These are phyloP conservation scores for Solanum dulcamara DNA, from an alignment of 257 asterid genomes.

Conservation along the genomic window DNA sequence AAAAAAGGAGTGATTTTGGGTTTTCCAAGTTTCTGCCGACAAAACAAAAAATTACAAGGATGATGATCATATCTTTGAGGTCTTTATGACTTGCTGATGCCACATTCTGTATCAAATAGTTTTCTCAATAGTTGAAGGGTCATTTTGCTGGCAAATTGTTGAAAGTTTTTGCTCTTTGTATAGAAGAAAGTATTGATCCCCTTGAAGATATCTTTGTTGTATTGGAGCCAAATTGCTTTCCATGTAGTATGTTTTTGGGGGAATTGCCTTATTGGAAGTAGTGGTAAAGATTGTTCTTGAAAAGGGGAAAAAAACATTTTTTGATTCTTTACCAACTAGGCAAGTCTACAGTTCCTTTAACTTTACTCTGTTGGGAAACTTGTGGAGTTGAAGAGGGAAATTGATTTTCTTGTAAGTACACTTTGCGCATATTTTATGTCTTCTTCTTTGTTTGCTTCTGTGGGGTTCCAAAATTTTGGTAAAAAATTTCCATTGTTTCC, in stretches of 20 bases:
- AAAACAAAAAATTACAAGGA: neutral
- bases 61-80: neutral
- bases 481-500: conserved; percentile 2
- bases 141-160: conserved; percentile 4
- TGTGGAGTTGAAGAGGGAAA: neutral
- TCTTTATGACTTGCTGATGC: neutral
- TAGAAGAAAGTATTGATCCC: neutral
- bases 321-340: conserved; percentile 34
- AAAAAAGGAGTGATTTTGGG: neutral
- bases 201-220: neutral
- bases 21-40: neutral
- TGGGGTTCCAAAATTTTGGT: conserved; percentile 20
- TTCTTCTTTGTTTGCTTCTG: neutral
- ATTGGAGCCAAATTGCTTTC: neutral
- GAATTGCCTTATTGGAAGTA: neutral
- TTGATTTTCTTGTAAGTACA: conserved; percentile 15
- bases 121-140: conserved; percentile 1
- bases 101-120: neutral
- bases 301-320: conserved; percentile 5
- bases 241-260: neutral
- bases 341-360: conserved; percentile 26
- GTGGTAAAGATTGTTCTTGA: conserved; percentile 2
- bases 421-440: conserved; percentile 27
- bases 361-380: conserved; percentile 17
- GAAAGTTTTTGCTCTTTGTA: neutral